A percentile compares a stretch with the other conserved stretches of the same genome.
Evolutionary conservation across 179 eudicot species (phyloP).

Genomic region (Beta macrorhiza): DNA sequence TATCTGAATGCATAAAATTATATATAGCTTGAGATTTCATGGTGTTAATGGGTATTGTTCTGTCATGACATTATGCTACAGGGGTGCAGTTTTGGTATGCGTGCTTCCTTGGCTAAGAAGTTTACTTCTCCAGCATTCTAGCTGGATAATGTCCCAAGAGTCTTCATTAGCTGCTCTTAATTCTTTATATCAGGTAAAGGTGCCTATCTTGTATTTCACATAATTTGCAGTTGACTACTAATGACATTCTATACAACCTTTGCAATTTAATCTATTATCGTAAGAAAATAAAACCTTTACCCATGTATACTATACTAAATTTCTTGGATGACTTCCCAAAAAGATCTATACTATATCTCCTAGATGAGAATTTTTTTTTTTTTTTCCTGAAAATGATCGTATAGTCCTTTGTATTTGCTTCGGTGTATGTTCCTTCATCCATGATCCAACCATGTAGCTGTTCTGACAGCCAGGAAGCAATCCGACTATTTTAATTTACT

Average conservation of each 20-base stretch:
- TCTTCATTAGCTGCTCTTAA: conserved; percentile 71
- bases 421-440: not conserved
- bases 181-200: conserved; percentile 64
- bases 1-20: not conserved
- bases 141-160: conserved; percentile 72
- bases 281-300: not conserved
- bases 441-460: not conserved
- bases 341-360: not conserved
- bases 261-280: not conserved
- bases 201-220: not conserved
- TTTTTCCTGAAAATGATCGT: not conserved
- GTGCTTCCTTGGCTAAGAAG: conserved; percentile 83
- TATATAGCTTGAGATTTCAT: not conserved
- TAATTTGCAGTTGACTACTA: not conserved
- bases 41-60: not conserved
- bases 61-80: conserved; percentile 24
- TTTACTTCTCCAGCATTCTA: conserved; percentile 81
- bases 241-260: not conserved
- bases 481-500: not conserved
- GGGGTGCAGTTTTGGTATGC: conserved; percentile 78
- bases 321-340: too few species aligned
- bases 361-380: not conserved
- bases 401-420: not conserved
- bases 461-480: not conserved
- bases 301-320: not conserved